Base-by-base conservation (phyloP, 2,329 filamentous ascomycete species). In the Ophiostoma ips region DNA sequence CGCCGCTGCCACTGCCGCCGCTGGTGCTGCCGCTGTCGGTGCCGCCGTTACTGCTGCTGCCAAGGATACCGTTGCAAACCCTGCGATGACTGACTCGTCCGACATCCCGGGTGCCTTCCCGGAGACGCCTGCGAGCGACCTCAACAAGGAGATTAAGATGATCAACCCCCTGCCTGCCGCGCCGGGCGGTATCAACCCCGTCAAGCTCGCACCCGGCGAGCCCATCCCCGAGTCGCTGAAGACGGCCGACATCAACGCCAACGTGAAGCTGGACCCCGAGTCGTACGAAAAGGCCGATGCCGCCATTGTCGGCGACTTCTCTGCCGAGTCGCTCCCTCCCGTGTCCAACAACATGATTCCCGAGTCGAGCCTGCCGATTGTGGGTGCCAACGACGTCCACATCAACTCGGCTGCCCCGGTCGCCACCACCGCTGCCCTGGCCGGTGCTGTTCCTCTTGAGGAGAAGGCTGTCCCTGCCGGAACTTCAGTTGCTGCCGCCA, bases 271-370 rank as follows among this genome's bases (percentile, higher is more conserved):
- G 18, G 89, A 95, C 63, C 76, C 87, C 64, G 85, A 81, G 58
- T 90, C 87, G 1, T 96, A 95, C 66, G 83, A 94, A 64, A 85
- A 85, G 65, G 80, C 81, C 55, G 84, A 84, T 60, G 76, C 79
- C 51, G 75, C 80, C 52, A 65, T 81, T 38, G 71, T 74, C 47
- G 75, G 74, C 28, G 51, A 56, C 59, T 69, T 49, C 64, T 53
- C 53, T 2, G 67, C 56, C 7, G 67, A 72, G 46, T 66, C 71
- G 50, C 62, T 81, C 34, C 76, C 79, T 30, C 70, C 73, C 10
- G 66, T 81, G 51, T 70, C 75, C 43, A 74, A 71, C 54, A 81
- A 73, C 64, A 70, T 85, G 63, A 88, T 92, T 56, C 87, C 87
- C 16, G 87, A 94, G 67, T 90, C 86, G 8, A 86, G 83, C 64